Percentiles rank a stretch among this genome's conserved stretches.
These are phyloP conservation scores for Hypomontagnella monticulosa DNA, from an alignment of 495 filamentous ascomycete genomes.

Conservation along the genomic window DNA sequence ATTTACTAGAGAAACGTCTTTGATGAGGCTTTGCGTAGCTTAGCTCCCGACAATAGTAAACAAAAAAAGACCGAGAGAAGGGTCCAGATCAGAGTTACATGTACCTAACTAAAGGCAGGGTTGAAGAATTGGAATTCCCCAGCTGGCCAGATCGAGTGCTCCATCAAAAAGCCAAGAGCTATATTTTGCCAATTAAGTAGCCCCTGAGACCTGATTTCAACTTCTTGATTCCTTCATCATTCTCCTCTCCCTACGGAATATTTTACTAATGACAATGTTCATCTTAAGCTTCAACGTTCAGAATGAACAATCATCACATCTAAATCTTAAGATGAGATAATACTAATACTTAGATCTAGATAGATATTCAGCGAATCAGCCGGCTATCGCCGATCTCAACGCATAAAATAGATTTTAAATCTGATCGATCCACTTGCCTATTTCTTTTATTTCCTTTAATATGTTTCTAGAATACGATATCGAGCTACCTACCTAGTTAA, in stretches of 20 bases:
- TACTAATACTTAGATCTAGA: background rate
- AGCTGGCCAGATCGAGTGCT: conserved; percentile 26
- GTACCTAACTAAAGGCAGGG: conserved; percentile 6
- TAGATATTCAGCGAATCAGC: background rate
- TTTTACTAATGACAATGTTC: background rate
- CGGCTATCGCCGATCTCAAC: conserved; percentile 26
- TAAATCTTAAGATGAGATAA: background rate
- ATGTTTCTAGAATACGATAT: conserved; percentile 4
- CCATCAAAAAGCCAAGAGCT: conserved; percentile 25
- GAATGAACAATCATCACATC: background rate
- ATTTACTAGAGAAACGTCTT: no score
- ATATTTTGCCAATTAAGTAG: conserved; percentile 24
- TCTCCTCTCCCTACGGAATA: background rate
- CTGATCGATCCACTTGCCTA: conserved; percentile 16
- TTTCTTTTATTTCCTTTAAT: conserved; percentile 3
- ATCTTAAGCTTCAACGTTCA: no score
- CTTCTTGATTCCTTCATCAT: background rate
- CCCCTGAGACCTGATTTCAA: background rate
- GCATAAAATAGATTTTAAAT: conserved; percentile 16
- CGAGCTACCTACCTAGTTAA: conserved; percentile 1
- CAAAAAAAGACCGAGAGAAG: conserved; percentile 26
- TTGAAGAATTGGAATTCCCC: conserved; percentile 23
- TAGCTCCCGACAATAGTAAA: conserved; percentile 3
- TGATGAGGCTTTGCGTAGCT: no score
- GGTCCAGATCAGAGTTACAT: conserved; percentile 29